Evolutionary conservation across 371 early-diverging fungal species (phyloP).

Genomic region (Mucor plumbeus): DNA sequence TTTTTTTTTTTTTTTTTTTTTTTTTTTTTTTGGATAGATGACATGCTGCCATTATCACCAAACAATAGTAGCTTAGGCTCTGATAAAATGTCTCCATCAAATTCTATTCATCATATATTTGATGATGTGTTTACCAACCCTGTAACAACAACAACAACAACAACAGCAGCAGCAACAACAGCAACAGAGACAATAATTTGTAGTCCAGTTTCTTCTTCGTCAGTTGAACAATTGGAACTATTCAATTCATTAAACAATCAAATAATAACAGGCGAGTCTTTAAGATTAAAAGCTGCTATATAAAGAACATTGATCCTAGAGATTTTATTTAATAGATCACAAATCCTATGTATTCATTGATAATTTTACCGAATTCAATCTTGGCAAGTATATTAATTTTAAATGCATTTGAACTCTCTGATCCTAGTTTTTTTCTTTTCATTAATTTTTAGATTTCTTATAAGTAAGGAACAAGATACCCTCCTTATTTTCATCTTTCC

Average conservation of each 20-base stretch:
- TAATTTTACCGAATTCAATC: background rate
- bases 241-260: background rate
- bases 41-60: background rate
- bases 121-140: background rate
- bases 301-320: conserved; percentile 21
- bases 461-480: background rate
- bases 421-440: conserved; percentile 22
- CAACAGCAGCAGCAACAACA: no score
- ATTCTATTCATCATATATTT: background rate
- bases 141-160: no score
- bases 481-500: no score
- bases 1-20: background rate
- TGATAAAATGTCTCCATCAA: background rate
- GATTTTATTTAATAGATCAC: conserved; percentile 6
- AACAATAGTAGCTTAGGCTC: background rate
- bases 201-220: background rate
- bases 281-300: background rate
- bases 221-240: background rate
- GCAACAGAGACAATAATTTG: no score
- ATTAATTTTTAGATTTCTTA: conserved; percentile 17
- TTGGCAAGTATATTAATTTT: conserved; percentile 25
- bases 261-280: conserved; percentile 19
- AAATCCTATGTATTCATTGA: background rate
- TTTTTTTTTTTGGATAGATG: background rate
- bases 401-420: conserved; percentile 16